A percentile compares a stretch with the other conserved stretches of the same genome.
phyloP scores from a whole-genome alignment of 495 filamentous ascomycete genomes.

The Penicillium silybi region DNA sequence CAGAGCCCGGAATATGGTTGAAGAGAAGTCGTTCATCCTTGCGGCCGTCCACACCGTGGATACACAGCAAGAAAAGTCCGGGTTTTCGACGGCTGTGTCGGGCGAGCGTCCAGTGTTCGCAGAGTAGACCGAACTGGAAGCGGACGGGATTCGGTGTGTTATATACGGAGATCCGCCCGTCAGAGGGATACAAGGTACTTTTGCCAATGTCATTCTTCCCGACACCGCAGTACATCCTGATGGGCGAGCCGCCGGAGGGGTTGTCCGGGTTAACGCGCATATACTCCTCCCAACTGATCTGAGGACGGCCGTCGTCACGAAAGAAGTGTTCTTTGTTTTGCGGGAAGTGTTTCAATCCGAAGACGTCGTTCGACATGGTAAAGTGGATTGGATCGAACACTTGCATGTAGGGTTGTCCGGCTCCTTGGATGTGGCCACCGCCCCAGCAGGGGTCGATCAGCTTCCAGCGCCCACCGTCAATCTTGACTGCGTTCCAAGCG shows the following conservation, averaged over 20 bases:
- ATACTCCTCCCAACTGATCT: constrained; percentile 76
- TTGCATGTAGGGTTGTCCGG: constrained; percentile 56
- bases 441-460: constrained; percentile 93
- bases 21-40: constrained; percentile 64
- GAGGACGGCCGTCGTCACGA: constrained; percentile 54
- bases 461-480: constrained; percentile 87
- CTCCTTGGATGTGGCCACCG: constrained; percentile 58
- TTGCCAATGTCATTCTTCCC: constrained; percentile 61
- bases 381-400: constrained; percentile 69
- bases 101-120: constrained; percentile 72
- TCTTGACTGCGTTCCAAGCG: constrained; percentile 90
- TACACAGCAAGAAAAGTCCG: constrained; percentile 61
- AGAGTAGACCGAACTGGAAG: constrained; percentile 73
- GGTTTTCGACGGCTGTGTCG: constrained; percentile 59
- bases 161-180: constrained; percentile 53
- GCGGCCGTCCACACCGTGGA: constrained; percentile 62
- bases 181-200: constrained; percentile 55
- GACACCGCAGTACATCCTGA: constrained; percentile 50
- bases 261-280: constrained; percentile 50
- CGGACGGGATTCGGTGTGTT: constrained; percentile 50
- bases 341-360: constrained; percentile 79
- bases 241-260: constrained; percentile 37
- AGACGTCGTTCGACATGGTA: constrained; percentile 74
- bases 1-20: constrained; percentile 32
- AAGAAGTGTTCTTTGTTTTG: constrained; percentile 62